Base-by-base conservation (phyloP, 164 flowering plant genomes). In the Magnolia officinalis region DNA sequence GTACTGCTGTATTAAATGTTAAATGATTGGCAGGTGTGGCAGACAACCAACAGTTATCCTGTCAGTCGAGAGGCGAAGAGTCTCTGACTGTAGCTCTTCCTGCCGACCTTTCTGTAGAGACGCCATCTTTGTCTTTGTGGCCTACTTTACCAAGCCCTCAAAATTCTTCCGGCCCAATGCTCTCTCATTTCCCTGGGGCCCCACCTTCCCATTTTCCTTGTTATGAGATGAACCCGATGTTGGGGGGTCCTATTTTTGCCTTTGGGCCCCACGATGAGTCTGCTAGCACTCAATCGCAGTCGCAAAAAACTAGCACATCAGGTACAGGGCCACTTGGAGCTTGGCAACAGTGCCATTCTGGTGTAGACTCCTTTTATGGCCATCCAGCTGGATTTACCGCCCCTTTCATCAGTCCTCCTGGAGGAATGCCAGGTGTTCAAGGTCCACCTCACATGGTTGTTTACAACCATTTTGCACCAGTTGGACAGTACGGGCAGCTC, bases 401-500 rank as follows among this genome's bases (percentile, higher is more conserved):
- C 11, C 94, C 98, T 79, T 96, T 92, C 83, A 90, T 96, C 67
- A 84, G 85, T 77, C 91, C 97, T 6, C 86, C 91, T 67, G 96
- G 93, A 65, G 91, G 92, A 63, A 93, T 95, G 19, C 89, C 97
- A 6, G 97, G 94, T 70, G 91, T 91, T 76, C 99, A 92, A 79
- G 95, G 91, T 23, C 92, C 95, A 18, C 95, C 96, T 6, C 98
- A 96, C 82, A 96, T 96, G 99, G 94, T 94, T 73, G 92, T 96
- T 14, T 96, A 96, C 79, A 94, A 94, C 78, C 99, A 96, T 84
- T 96, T 91, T 84, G 90, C 98, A 63, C 99, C 97, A 49, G 96
- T 96, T 70, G 98, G 97, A 63, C 99, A 92, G 81, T 93, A 87
- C 85, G 97, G 98, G 72, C 98, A 93, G 82, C 92, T 93, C 66